Conservation (phyloP, 306 rosid species). For the Cucurbita argyrosperma region DNA sequence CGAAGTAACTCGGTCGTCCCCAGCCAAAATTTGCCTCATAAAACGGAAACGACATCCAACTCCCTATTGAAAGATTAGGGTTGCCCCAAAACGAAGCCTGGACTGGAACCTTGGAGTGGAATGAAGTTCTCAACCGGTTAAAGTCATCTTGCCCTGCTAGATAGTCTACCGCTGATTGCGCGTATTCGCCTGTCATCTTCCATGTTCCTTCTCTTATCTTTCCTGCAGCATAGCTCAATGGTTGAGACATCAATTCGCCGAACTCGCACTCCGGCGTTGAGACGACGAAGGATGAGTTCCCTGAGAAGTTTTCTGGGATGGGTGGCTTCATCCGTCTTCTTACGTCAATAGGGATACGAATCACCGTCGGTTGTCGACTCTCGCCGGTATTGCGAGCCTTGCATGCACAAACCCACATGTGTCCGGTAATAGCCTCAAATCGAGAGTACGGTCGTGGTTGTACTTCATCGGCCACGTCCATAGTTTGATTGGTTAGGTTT, state of each 20-base stretch:
- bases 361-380: slow-evolving; percentile 19
- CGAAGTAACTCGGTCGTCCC: slow-evolving; percentile 42
- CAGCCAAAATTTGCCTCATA: slow-evolving; percentile 54
- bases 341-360: slow-evolving; percentile 28
- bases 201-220: slow-evolving; percentile 38
- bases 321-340: slow-evolving; percentile 29
- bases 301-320: slow-evolving; percentile 34
- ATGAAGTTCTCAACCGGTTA: slow-evolving; percentile 7
- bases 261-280: slow-evolving; percentile 24
- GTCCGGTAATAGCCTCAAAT: slow-evolving; percentile 30
- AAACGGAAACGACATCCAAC: slow-evolving; percentile 43
- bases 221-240: slow-evolving; percentile 37
- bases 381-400: slow-evolving; percentile 25
- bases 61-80: slow-evolving; percentile 29
- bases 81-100: slow-evolving; percentile 10
- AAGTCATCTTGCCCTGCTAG: slow-evolving; percentile 28
- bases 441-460: slow-evolving; percentile 1
- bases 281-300: slow-evolving; percentile 33
- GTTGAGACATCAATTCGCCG: slow-evolving; percentile 33
- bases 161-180: slow-evolving; percentile 22
- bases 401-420: slow-evolving; percentile 47
- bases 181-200: slow-evolving; percentile 30
- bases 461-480: slow-evolving; percentile 11
- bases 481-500: neutral
- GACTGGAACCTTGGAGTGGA: neutral